Evolutionary conservation across 805 yeast genomes (phyloP).

Genomic region (Candida xyloterini): DNA sequence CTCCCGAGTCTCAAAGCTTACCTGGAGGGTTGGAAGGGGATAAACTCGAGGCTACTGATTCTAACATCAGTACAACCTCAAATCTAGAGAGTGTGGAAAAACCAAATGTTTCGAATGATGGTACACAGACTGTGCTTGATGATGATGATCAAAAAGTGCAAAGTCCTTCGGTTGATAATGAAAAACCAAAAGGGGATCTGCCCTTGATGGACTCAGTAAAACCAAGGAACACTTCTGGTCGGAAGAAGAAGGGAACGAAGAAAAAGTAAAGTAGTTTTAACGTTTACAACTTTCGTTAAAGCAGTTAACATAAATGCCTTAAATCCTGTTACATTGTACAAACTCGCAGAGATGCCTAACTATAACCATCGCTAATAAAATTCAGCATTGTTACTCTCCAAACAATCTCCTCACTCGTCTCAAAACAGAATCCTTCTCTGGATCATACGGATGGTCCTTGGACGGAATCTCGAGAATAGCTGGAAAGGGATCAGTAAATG

Average conservation of each 20-base stretch:
- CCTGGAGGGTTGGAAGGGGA: no score
- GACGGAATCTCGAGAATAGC: conserved; percentile 96
- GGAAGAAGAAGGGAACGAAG: conserved; percentile 26
- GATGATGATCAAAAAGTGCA: no score
- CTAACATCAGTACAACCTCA: no score
- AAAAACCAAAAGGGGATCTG: neutral
- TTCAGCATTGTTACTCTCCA: conserved; percentile 62
- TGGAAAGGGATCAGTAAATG: conserved; percentile 87
- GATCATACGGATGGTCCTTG: conserved; percentile 97
- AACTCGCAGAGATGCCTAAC: no score
- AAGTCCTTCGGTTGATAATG: no score
- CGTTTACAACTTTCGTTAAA: no score
- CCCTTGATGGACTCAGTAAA: neutral
- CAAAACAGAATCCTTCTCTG: conserved; percentile 94
- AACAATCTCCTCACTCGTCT: conserved; percentile 92
- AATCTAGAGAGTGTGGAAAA: no score
- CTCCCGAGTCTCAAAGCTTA: no score
- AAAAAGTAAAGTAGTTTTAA: conserved; percentile 32
- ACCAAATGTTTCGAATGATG: no score
- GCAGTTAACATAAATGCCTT: neutral
- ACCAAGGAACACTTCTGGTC: neutral
- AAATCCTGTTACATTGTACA: no score
- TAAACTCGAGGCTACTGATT: no score
- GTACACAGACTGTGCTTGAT: no score
- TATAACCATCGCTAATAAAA: neutral